Percentiles rank a stretch among this genome's conserved stretches.
These are phyloP conservation scores for Alternaria angustiovoidea DNA, from an alignment of 2,329 filamentous ascomycete species.

Conservation along the genomic window DNA sequence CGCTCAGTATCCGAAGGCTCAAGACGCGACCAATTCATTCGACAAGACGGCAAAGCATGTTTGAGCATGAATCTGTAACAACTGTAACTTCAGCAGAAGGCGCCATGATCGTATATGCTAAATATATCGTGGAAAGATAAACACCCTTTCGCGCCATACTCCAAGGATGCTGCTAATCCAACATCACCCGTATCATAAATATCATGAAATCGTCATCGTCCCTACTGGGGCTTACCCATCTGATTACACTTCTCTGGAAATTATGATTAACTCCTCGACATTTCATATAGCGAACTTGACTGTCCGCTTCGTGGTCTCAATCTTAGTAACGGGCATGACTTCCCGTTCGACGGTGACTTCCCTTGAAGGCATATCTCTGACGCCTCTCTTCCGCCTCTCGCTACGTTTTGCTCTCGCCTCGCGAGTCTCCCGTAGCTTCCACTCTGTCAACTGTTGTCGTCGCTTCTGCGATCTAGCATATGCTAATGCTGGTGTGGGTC, in stretches of 20 bases:
- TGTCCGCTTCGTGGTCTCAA: constrained; percentile 29
- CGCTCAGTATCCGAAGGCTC: neutral
- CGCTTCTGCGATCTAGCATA: constrained; percentile 64
- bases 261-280: constrained; percentile 25
- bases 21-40: neutral
- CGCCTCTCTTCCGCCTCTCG: constrained; percentile 57
- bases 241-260: constrained; percentile 9
- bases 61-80: neutral
- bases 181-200: constrained; percentile 15
- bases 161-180: constrained; percentile 16
- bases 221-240: constrained; percentile 6
- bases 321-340: constrained; percentile 18
- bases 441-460: constrained; percentile 66
- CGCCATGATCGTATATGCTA: neutral
- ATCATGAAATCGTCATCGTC: constrained; percentile 35
- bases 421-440: constrained; percentile 65
- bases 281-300: constrained; percentile 46
- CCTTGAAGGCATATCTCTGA: constrained; percentile 37
- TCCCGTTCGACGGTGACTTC: constrained; percentile 43
- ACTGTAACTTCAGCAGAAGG: neutral
- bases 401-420: constrained; percentile 66
- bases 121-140: neutral
- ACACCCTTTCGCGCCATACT: constrained; percentile 14
- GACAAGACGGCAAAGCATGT: neutral
- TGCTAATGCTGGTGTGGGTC: constrained; percentile 66